Base-by-base conservation (phyloP, 495 filamentous ascomycete genomes). In the Aspergillus asperescens region DNA sequence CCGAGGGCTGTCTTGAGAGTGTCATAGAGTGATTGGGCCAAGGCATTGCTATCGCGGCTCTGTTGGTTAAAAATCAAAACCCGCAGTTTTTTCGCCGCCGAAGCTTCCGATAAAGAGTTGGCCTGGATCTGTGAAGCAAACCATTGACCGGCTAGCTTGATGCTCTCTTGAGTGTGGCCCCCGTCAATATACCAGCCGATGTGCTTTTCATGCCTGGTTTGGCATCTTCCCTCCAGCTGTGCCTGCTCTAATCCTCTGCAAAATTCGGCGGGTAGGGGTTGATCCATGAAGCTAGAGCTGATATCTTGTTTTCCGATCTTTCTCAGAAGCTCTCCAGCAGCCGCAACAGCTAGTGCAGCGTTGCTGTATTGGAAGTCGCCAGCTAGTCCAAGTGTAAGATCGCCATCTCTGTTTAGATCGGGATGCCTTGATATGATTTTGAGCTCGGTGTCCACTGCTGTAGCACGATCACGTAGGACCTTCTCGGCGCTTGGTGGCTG, bases 1-100 rank as follows among this genome's bases (percentile, higher is more conserved):
- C 69, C 67, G 1, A 87, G 69, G 0, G 82, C 76, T 4, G 73
- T 65, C 28, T 80, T 64, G 27, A 97, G 77, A 1, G 82, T 83
- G 20, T 77, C 70, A 55, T 91, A 78, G 16, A 94, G 82, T 1
- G 81, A 77, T 10, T 77, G 68, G 8, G 86, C 85, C n/a, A 87
- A 71, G 9, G 79, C 73, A 23, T 67, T 67, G 48, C 90, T 88
- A 46, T 86, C 79, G 15, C 91, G 84, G 9, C 85, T 89, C 62
- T 96, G 92, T 61, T 98, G 93, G 69, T 98, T 98, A 78, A 97
- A 98, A 44, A 98, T 82, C 48, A 98, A 73, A 45, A 90, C 81
- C n/a, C 83, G 77, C 8, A 62, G 62, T 60, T 58, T 72, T 58
- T 67, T 64, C 40, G 48, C 66, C 32, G 52, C 64, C 50, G 60